Evolutionary conservation across 2,329 filamentous ascomycete species (phyloP), one percentile per base, ranked within the genome.

Genomic region (Trichophyton schoenleinii): DNA sequence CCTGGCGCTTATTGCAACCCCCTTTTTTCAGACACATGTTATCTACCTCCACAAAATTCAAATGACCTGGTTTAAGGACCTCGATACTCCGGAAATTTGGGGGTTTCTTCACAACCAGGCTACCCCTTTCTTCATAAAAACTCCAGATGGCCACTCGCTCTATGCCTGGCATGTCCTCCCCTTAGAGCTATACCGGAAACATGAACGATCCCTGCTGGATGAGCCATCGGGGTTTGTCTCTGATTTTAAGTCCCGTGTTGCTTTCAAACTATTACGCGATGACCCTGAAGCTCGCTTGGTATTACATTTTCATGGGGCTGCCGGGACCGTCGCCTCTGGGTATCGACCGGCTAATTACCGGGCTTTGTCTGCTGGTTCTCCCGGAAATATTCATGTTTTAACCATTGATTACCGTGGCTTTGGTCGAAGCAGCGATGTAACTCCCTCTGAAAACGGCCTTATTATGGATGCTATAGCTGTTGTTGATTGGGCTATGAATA

Each of bases 321-420:
- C 73, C 7, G 83, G 82, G 0, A 84, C 80, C 0, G 70, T 85
- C 5, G 83, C 75, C 0, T 83, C 80, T 1, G 80, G 80, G 0
- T 81, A 77, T 69, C 72, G 83, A 6, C 78, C 79, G 0, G 75
- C 78, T 3, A 83, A 78, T 66, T 85, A 86, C 68, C 78, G 82
- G 1, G 80, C 78, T 11, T 72, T 84, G 48, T 80, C 74, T n/a
- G 79, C 78, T 5, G 77, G 72, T 0, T 72, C 77, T 1, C 78
- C 81, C 0, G 67, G 73, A 20, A 81, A 79, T 44, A 81, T 83
- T 1, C 82, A 87, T 65, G 76, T 81, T 42, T 67, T 86, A 7
- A 77, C 80, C 1, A 78, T 87, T 60, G 83, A 87, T 70, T 86
- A 85, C 66, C 78, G 83, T 3, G 83, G 84, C 0, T 87, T 82